A percentile compares a stretch with the other conserved stretches of the same genome.
Evolutionary conservation across 345 rosid genomes (phyloP).

Genomic region (Populus simonii): DNA sequence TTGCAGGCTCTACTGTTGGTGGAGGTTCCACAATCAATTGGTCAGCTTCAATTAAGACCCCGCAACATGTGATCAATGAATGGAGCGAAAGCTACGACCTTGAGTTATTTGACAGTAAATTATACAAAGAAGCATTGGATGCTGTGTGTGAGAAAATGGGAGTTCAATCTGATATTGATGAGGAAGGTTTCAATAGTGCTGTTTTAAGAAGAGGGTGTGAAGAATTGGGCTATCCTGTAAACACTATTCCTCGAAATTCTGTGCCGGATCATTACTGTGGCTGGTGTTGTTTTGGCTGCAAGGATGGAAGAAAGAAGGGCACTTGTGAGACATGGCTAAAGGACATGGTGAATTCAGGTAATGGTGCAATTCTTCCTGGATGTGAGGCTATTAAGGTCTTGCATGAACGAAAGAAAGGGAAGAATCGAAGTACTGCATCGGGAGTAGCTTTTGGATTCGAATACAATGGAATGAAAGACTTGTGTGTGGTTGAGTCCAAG

Average conservation of each 20-base stretch:
- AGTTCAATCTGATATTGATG: slow-evolving; percentile 56
- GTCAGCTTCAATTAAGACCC: slow-evolving; percentile 79
- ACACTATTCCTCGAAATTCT: slow-evolving; percentile 60
- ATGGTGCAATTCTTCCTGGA: slow-evolving; percentile 63
- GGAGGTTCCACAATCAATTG: slow-evolving; percentile 86
- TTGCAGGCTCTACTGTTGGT: slow-evolving; percentile 82
- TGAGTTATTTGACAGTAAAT: slow-evolving; percentile 51
- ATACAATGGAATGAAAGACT: slow-evolving; percentile 33
- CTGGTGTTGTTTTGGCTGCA: slow-evolving; percentile 82
- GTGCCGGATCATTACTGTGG: slow-evolving; percentile 74
- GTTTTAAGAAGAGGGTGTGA: slow-evolving; percentile 70
- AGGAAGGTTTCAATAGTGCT: slow-evolving; percentile 71
- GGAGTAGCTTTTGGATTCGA: slow-evolving; percentile 56
- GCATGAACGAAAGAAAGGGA: slow-evolving; percentile 29
- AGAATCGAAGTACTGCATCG: slow-evolving; percentile 34
- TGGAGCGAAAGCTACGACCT: slow-evolving; percentile 47
- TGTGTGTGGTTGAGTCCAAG: slow-evolving; percentile 53
- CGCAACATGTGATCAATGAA: slow-evolving; percentile 65
- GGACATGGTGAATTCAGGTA: slow-evolving; percentile 67
- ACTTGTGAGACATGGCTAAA: slow-evolving; percentile 83
- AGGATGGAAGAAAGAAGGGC: slow-evolving; percentile 70
- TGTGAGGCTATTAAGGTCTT: slow-evolving; percentile 58
- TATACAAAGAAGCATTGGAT: slow-evolving; percentile 61
- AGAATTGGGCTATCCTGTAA: slow-evolving; percentile 58
- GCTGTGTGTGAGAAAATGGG: slow-evolving; percentile 72